These are phyloP conservation scores for Peronospora belbahrii DNA, from an alignment of 352 stramenopile genomes.

Conservation along the genomic window DNA sequence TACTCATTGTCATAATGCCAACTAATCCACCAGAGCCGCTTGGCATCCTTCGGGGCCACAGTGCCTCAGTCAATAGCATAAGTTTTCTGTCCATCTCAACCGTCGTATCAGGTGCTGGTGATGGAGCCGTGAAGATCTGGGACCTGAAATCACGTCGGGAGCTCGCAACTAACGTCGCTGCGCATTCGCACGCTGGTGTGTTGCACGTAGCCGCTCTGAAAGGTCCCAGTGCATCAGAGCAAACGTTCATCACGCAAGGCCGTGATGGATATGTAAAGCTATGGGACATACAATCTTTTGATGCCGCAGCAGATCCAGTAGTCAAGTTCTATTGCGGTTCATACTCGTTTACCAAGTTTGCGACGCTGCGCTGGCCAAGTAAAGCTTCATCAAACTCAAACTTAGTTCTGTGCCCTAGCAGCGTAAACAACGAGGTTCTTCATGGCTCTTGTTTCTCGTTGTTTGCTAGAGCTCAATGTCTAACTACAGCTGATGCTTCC, in stretches of 20 bases:
- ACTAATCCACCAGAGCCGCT: slow-evolving; percentile 38
- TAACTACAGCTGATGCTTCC: slow-evolving; percentile 4
- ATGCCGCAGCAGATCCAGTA: slow-evolving; percentile 16
- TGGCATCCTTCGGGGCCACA: slow-evolving; percentile 59
- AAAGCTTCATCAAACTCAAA: slow-evolving; percentile 1
- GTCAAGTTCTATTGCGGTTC: slow-evolving; percentile 45
- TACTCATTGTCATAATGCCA: slow-evolving; percentile 11
- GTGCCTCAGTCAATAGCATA: slow-evolving; percentile 48
- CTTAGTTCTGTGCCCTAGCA: slow-evolving; percentile 40
- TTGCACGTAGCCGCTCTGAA: slow-evolving; percentile 31
- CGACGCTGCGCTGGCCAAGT: slow-evolving; percentile 35
- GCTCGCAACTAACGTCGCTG: slow-evolving; percentile 17
- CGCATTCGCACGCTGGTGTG: slow-evolving; percentile 74
- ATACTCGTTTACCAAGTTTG: slow-evolving; percentile 61
- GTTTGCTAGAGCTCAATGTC: background rate
- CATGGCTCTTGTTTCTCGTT: background rate
- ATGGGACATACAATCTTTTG: slow-evolving; percentile 41
- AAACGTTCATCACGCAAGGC: slow-evolving; percentile 55
- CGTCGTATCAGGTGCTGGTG: slow-evolving; percentile 45
- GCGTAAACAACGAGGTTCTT: slow-evolving; percentile 31
- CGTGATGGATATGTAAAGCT: slow-evolving; percentile 63
- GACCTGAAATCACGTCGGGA: slow-evolving; percentile 54
- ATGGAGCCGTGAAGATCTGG: slow-evolving; percentile 72
- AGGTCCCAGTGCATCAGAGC: slow-evolving; percentile 5
- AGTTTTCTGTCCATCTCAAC: slow-evolving; percentile 34